phyloP scores from a whole-genome alignment of 192 early-diverging fungal species.

The Coemansia sp. region DNA sequence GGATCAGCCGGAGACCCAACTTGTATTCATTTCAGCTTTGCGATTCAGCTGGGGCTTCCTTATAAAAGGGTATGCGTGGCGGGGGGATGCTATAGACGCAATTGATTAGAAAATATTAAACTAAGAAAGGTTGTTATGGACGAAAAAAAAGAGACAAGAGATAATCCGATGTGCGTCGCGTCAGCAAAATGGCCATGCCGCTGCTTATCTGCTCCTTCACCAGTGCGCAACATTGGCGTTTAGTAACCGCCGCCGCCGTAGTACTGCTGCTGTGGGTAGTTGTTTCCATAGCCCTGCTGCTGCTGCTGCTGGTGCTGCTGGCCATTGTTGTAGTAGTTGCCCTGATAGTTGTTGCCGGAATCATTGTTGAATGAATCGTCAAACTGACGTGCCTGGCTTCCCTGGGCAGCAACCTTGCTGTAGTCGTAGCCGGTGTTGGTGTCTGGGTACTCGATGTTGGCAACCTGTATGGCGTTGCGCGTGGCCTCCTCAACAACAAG shows the following conservation, averaged over 20 bases:
- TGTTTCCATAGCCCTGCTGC: conserved; percentile 18
- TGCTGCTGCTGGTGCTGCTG: conserved; percentile 5
- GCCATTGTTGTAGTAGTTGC: conserved; percentile 6
- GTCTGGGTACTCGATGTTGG: conserved; percentile 23
- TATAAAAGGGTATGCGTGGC: too few relatives aligned
- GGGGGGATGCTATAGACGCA: too few relatives aligned
- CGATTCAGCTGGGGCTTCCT: too few relatives aligned
- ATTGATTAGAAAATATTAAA: too few relatives aligned
- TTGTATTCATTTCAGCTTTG: neutral
- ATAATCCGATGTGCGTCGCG: too few relatives aligned
- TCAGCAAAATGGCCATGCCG: too few relatives aligned
- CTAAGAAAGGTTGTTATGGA: neutral
- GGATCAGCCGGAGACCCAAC: neutral
- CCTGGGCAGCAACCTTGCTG: neutral
- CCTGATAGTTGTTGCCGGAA: conserved; percentile 4
- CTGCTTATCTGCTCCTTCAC: too few relatives aligned
- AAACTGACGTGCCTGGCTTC: conserved; percentile 35
- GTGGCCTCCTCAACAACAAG: conserved; percentile 36
- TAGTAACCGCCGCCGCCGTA: conserved; percentile 4
- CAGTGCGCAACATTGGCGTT: neutral
- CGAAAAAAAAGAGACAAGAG: neutral
- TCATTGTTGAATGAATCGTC: conserved; percentile 10
- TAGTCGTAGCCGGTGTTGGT: conserved; percentile 15
- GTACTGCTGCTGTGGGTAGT: conserved; percentile 2
- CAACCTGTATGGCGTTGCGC: conserved; percentile 13